These are phyloP conservation scores for Solanum sparsipilum DNA, from an alignment of 257 asterid species.

Conservation along the genomic window DNA sequence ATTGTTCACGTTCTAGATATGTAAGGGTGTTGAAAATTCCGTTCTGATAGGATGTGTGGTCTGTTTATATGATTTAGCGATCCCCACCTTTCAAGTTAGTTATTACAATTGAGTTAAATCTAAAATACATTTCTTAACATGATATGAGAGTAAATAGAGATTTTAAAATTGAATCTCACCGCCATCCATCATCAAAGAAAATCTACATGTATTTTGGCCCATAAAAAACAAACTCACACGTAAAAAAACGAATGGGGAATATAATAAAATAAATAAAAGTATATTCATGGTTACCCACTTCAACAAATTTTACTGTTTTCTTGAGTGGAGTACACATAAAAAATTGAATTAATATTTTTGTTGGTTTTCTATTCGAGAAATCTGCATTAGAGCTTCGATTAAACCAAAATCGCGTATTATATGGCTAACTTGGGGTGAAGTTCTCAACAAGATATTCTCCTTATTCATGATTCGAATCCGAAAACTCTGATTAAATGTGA, in stretches of 20 bases:
- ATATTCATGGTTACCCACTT: not conserved
- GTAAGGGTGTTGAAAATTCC: not conserved
- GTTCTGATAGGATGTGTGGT: not conserved
- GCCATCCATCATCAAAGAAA: not conserved
- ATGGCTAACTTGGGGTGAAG: no score
- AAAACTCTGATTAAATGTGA: no score
- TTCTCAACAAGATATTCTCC: no score
- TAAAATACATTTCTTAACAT: not conserved
- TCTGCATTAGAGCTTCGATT: fast-evolving
- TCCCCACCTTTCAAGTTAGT: not conserved
- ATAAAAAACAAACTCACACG: not conserved
- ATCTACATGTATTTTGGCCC: not conserved
- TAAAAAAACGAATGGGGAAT: no score
- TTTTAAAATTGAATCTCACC: not conserved
- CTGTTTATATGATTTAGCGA: not conserved
- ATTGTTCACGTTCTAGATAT: not conserved
- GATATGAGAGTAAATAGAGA: not conserved
- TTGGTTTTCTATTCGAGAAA: no score
- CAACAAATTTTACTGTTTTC: not conserved
- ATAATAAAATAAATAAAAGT: not conserved
- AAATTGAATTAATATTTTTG: no score
- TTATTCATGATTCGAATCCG: no score
- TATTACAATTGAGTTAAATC: not conserved
- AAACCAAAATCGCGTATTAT: no score
- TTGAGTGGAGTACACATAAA: not conserved